Evolutionary conservation across 805 yeast species (phyloP).

Genomic region (Sungouiozyma intestinalis): DNA sequence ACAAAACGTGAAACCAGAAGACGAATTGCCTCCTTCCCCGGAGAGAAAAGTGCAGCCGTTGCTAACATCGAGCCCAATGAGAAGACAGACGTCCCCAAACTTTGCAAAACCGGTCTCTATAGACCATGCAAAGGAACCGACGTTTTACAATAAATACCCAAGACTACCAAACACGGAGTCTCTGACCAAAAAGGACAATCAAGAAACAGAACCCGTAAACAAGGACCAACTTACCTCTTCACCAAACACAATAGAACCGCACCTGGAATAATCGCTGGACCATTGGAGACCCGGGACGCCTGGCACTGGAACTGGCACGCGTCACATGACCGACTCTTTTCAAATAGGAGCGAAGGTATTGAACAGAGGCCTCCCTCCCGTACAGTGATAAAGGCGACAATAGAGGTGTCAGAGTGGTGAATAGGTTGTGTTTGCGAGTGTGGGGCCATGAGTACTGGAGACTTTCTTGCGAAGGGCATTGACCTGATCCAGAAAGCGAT

Average conservation of each 20-base stretch:
- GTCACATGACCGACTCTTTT: not conserved
- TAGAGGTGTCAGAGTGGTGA: too few species aligned
- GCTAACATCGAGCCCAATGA: constrained; percentile 28
- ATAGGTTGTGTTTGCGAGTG: not conserved
- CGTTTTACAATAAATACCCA: constrained; percentile 23
- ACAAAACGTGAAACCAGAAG: constrained; percentile 22
- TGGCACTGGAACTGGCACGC: too few species aligned
- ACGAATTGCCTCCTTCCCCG: constrained; percentile 25
- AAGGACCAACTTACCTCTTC: too few species aligned
- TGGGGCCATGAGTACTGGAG: constrained; percentile 38
- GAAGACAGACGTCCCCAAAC: constrained; percentile 2
- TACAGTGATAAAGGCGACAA: not conserved
- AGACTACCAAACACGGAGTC: constrained; percentile 25
- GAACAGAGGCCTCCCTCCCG: too few species aligned
- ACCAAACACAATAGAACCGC: too few species aligned
- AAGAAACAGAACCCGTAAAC: not conserved
- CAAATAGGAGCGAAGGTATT: not conserved
- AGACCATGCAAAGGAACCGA: constrained; percentile 5
- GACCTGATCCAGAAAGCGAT: constrained; percentile 90
- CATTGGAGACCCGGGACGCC: too few species aligned
- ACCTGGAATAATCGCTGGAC: too few species aligned
- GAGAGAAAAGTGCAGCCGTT: constrained; percentile 17
- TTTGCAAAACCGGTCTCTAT: not conserved
- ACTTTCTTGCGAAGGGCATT: constrained; percentile 88
- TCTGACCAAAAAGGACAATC: constrained; percentile 11